Evolutionary conservation across 768 basidiomycete genomes (phyloP), one percentile per base, ranked within the genome.

Genomic region (Saitozyma podzolica): DNA sequence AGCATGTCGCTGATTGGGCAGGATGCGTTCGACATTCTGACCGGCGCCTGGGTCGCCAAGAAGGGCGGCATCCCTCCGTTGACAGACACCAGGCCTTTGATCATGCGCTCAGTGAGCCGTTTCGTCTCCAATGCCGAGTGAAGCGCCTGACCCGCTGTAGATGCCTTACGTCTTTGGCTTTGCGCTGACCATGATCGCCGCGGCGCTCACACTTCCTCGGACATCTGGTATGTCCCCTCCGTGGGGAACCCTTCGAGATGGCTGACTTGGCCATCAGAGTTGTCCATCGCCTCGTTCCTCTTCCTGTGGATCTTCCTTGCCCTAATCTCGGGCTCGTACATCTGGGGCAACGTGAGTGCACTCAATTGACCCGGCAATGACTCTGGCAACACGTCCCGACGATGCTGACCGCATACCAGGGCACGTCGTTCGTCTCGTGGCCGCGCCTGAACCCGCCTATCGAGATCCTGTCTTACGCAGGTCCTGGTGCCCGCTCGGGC

Each of bases 11-110:
- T 56, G 45, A 40, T 47, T 0, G 5, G 2, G 3, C 14, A 93
- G 87, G 96, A 99, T 80, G 92, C 90, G 9, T 96, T 90, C 74
- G 96, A 99, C 78, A 84, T 99, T 61, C 83, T 99, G 63, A 93
- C 93, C 20, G 96, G 96, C 4, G 83, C 84, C 8, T 99, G 93
- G 91, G 83, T 87, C 41, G 90, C 94, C n/a, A 84, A 86, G 65
- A 87, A 87, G 45, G 85, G 87, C 9, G 83, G 88, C 10, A 79
- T 88, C 67, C 88, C 89, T 63, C 82, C 92, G 64, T 82, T 95
- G 52, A 82, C 86, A 16, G 93, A 97, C 75, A 82, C 83, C 52
- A 84, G 93, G 56, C 91, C 94, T n/a, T 79, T 95, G 65, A 74
- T 89, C 58, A 87, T 88, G 69, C 89, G 91, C 74, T 87, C 91